phyloP scores from a whole-genome alignment of 495 filamentous ascomycete species.

The Aspergillus homomorphus region DNA sequence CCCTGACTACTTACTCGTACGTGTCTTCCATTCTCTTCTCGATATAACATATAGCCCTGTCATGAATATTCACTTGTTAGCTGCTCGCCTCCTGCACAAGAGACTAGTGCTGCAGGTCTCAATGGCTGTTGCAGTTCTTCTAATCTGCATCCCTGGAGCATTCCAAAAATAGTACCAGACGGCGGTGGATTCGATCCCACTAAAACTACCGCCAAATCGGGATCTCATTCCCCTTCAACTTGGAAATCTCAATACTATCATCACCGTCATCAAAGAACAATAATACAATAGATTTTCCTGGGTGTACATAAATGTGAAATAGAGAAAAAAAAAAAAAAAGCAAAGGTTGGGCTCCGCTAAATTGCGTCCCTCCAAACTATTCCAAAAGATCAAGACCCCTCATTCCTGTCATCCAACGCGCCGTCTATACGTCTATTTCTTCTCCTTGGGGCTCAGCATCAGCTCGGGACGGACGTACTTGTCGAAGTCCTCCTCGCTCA shows the following conservation, averaged over 20 bases:
- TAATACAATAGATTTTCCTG: slow-evolving; percentile 18
- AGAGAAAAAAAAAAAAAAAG: slow-evolving; percentile 10
- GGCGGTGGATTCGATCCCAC: neutral
- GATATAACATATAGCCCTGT: neutral
- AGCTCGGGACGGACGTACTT: slow-evolving; percentile 88
- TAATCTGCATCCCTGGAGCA: neutral
- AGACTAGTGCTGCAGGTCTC: neutral
- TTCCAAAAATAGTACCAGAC: neutral
- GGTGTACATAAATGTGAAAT: slow-evolving; percentile 15
- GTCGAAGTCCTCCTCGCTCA: slow-evolving; percentile 91
- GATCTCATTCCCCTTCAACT: neutral
- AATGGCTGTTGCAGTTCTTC: neutral
- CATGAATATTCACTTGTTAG: neutral
- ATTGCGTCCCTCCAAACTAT: slow-evolving; percentile 16
- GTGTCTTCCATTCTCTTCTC: neutral
- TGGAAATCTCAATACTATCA: too few species aligned
- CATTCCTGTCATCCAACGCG: neutral
- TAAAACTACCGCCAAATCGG: neutral
- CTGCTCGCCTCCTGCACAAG: neutral
- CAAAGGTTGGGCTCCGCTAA: slow-evolving; percentile 19
- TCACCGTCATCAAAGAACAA: slow-evolving; percentile 9
- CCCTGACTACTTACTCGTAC: neutral
- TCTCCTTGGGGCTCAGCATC: slow-evolving; percentile 82
- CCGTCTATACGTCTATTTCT: slow-evolving; percentile 35
- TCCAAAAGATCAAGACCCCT: slow-evolving; percentile 5